These are phyloP conservation scores for Dendrobium huoshanense DNA, from an alignment of 106 monocot genomes.

Conservation along the genomic window DNA sequence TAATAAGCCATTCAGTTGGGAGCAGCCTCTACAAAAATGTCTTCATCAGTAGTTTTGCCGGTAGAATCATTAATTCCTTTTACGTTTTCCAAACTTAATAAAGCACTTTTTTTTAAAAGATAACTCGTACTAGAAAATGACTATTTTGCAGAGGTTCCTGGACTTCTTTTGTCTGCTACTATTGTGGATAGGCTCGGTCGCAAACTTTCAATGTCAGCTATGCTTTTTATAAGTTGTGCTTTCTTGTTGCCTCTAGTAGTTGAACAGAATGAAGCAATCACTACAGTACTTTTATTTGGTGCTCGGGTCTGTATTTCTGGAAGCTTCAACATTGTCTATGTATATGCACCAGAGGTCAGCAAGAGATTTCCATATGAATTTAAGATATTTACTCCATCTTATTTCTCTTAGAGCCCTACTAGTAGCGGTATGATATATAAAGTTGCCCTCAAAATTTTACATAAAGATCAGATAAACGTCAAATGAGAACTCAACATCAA, in stretches of 20 bases:
- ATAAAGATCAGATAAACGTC: background rate
- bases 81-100: background rate
- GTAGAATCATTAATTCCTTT: constrained; percentile 27
- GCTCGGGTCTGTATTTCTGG: constrained; percentile 76
- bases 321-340: constrained; percentile 71
- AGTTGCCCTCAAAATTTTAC: background rate
- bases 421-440: background rate
- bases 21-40: constrained; percentile 60
- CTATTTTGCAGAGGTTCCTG: constrained; percentile 66
- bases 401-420: background rate
- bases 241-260: constrained; percentile 62
- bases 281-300: constrained; percentile 60
- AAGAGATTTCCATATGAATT: background rate
- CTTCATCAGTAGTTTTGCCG: constrained; percentile 84
- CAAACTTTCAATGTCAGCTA: constrained; percentile 71
- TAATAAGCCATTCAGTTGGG: constrained; percentile 18
- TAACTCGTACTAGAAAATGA: background rate
- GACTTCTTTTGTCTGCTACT: constrained; percentile 59
- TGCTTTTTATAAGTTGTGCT: constrained; percentile 68
- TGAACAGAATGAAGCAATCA: constrained; percentile 37
- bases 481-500: background rate
- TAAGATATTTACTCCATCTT: background rate
- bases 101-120: background rate
- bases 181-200: constrained; percentile 77
- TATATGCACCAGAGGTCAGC: constrained; percentile 96